phyloP scores from a whole-genome alignment of 495 filamentous ascomycete species.

The Talaromyces wortmannii region DNA sequence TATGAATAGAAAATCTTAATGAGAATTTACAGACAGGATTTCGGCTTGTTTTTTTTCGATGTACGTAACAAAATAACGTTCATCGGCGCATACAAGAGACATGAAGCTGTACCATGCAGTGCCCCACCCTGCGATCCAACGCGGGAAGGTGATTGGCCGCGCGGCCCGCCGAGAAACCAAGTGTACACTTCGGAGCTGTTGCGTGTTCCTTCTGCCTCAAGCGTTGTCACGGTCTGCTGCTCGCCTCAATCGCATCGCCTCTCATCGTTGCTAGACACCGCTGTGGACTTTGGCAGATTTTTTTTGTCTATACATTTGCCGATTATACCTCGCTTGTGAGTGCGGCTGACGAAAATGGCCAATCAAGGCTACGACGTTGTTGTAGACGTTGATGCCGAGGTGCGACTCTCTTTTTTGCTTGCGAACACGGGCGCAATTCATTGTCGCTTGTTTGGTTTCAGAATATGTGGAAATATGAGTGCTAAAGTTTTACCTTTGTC shows the following conservation, averaged over 20 bases:
- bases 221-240: background rate
- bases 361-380: slow-evolving; percentile 92
- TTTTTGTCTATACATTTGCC: background rate
- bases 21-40: too few species aligned
- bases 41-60: too few species aligned
- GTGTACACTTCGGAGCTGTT: slow-evolving; percentile 2
- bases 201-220: slow-evolving; percentile 5
- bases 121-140: background rate
- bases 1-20: background rate
- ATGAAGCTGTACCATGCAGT: too few species aligned
- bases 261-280: slow-evolving; percentile 3
- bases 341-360: slow-evolving; percentile 49
- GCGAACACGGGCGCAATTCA: background rate
- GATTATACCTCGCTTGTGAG: too few species aligned
- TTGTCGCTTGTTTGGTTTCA: too few species aligned
- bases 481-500: background rate
- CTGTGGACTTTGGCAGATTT: background rate
- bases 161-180: slow-evolving; percentile 1
- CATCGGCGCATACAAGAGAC: too few species aligned
- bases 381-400: slow-evolving; percentile 92
- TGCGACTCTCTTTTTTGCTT: slow-evolving; percentile 19
- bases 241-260: slow-evolving; percentile 7
- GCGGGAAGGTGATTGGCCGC: background rate
- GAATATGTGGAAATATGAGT: background rate
- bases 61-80: too few species aligned